Evolutionary conservation across 352 stramenopile genomes (phyloP).

Genomic region (Globisporangium barbulae): DNA sequence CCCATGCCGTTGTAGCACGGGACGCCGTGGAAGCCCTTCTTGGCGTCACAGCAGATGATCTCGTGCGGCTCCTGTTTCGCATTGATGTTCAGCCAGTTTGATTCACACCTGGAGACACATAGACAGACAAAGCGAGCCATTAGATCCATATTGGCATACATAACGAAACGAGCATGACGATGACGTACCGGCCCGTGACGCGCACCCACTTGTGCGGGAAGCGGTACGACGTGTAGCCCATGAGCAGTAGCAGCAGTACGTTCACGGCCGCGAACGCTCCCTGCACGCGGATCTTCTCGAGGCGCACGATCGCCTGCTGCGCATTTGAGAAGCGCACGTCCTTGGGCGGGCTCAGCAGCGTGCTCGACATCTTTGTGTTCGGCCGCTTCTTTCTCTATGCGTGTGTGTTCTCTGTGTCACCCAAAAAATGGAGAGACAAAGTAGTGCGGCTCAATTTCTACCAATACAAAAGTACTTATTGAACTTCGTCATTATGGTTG

Average conservation of each 20-base stretch:
- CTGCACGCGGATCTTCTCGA: constrained; percentile 45
- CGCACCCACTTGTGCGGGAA: constrained; percentile 71
- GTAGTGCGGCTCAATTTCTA: background rate
- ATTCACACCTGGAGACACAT: constrained; percentile 42
- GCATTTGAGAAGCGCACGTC: constrained; percentile 23
- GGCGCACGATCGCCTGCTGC: constrained; percentile 41
- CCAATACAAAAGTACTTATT: background rate
- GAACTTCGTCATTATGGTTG: background rate
- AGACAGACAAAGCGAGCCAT: background rate
- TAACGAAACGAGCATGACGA: background rate
- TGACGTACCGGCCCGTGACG: constrained; percentile 62
- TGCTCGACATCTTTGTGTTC: background rate
- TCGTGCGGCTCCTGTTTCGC: constrained; percentile 23
- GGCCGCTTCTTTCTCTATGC: background rate
- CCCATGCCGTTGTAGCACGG: constrained; percentile 75
- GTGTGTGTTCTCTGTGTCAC: background rate
- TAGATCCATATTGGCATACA: background rate
- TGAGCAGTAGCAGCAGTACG: constrained; percentile 48
- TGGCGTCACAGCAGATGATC: constrained; percentile 53
- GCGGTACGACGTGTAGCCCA: constrained; percentile 48
- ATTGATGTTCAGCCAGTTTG: constrained; percentile 60
- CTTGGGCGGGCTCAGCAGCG: constrained; percentile 13
- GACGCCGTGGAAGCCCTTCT: constrained; percentile 17
- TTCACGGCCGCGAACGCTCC: constrained; percentile 46
- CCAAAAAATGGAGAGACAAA: background rate